Evolutionary conservation across 495 filamentous ascomycete species (phyloP), one percentile per base, ranked within the genome.

Genomic region (Lentithecium fluviatile): DNA sequence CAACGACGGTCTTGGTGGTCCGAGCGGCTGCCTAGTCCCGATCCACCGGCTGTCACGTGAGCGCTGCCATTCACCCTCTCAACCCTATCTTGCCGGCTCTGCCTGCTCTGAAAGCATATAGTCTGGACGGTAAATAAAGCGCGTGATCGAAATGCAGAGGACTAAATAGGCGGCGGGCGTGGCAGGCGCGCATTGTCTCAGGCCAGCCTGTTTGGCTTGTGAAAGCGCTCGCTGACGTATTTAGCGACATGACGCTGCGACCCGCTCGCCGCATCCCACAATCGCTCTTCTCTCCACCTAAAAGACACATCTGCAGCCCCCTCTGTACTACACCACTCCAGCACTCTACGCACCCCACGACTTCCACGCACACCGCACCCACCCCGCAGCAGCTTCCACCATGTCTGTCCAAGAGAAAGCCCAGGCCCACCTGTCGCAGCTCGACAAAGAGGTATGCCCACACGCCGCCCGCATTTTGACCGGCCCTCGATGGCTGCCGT

Each of bases 381-480:
- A 48, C 20, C 34, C 24, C 25, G 32, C 50, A 34, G 19, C 40
- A 45, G 12, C 38, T 23, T 19, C 56, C 64, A 78, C 69, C 74
- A 83, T 83, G 82, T 90, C 90, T 74, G 88, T 90, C 76, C 93
- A 97, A 79, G 93, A 96, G 69, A 89, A 88, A 76, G 86, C 89
- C 65, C 90, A 96, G 79, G 84, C 91, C 71, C 83, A 88, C 65
- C 83, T 97, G 69, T 83, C 86, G 60, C 88, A 91, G 83, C 88
- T 97, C 78, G 93, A 97, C 80, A 95, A 95, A 80, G 92, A 97
- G 90, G 92, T 96, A 76, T 69, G 89, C 10, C 10, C 40, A 43
- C 13, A 13, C 40, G n/a, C 40, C 19, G 6, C 82, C 51, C 46
- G 19, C 40, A 32, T 32, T 32, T 32, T 32, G 29, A 32, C 10